These are phyloP conservation scores for Podospora anserina DNA, from an alignment of 495 filamentous ascomycete species.

Conservation along the genomic window DNA sequence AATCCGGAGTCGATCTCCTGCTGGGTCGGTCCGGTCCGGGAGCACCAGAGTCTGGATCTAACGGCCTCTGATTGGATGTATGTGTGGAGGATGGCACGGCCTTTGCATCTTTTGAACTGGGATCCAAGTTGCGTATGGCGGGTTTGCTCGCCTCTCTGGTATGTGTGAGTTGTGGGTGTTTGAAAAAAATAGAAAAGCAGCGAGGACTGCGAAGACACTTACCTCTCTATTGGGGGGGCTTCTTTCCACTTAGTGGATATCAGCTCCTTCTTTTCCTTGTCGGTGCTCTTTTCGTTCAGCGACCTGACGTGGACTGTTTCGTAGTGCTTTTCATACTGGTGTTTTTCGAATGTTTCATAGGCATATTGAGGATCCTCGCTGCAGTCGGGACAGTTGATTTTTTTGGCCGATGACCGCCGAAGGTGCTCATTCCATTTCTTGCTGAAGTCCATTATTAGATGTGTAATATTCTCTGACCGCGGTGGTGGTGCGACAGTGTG, in stretches of 20 bases:
- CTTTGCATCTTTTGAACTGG: conserved; percentile 1
- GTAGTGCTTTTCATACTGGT: background rate
- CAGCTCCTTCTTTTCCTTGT: conserved; percentile 14
- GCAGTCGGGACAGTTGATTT: background rate
- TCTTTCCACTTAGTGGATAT: conserved; percentile 12
- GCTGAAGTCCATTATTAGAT: background rate
- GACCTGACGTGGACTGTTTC: background rate
- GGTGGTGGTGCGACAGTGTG: background rate
- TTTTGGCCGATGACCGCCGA: background rate
- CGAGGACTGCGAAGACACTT: background rate
- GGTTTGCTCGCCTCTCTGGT: background rate
- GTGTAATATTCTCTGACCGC: too few relatives aligned
- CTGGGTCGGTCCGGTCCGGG: background rate
- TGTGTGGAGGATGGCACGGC: background rate
- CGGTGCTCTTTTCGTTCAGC: conserved; percentile 7
- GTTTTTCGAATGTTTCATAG: background rate
- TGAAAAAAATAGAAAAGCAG: background rate
- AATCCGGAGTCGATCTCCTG: conserved; percentile 18
- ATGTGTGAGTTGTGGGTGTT: background rate
- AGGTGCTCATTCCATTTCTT: conserved; percentile 8
- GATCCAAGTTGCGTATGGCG: background rate
- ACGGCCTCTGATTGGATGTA: conserved; percentile 9
- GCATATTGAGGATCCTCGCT: background rate
- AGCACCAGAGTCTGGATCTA: conserved; percentile 4
- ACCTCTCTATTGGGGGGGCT: conserved; percentile 11